phyloP scores from a whole-genome alignment of 805 yeast species.

The Nematodospora valgi region DNA sequence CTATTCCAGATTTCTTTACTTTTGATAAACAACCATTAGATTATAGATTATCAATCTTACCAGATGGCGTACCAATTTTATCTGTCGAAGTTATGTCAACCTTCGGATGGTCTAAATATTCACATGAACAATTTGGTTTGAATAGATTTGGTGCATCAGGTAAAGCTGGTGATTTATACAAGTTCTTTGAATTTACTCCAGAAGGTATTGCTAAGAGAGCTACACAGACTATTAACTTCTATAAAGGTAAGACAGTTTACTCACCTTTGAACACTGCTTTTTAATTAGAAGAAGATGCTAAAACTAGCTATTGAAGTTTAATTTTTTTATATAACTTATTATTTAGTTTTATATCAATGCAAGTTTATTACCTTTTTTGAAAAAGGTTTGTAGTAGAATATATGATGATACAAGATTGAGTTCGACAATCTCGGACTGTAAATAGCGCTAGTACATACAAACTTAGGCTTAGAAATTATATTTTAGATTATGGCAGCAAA shows the following conservation, averaged over 20 bases:
- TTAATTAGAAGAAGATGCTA: conserved; percentile 24
- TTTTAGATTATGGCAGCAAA: no score
- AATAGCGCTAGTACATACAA: no score
- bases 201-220: conserved; percentile 92
- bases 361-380: no score
- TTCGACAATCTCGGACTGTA: no score
- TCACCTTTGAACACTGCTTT: conserved; percentile 84
- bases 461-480: no score
- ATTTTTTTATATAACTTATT: no score
- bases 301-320: no score
- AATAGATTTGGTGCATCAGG: conserved; percentile 97
- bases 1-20: conserved; percentile 88
- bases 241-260: conserved; percentile 66
- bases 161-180: conserved; percentile 77
- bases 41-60: conserved; percentile 83
- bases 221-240: conserved; percentile 71
- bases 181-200: conserved; percentile 84
- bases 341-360: no score
- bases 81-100: conserved; percentile 93
- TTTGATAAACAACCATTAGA: conserved; percentile 80
- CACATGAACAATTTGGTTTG: conserved; percentile 95
- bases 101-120: conserved; percentile 89
- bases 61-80: conserved; percentile 90
- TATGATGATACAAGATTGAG: not conserved
- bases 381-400: no score